Percentiles rank a stretch among this genome's conserved stretches.
phyloP scores from a whole-genome alignment of 2,329 filamentous ascomycete genomes.

The Leptographium radiaticola region DNA sequence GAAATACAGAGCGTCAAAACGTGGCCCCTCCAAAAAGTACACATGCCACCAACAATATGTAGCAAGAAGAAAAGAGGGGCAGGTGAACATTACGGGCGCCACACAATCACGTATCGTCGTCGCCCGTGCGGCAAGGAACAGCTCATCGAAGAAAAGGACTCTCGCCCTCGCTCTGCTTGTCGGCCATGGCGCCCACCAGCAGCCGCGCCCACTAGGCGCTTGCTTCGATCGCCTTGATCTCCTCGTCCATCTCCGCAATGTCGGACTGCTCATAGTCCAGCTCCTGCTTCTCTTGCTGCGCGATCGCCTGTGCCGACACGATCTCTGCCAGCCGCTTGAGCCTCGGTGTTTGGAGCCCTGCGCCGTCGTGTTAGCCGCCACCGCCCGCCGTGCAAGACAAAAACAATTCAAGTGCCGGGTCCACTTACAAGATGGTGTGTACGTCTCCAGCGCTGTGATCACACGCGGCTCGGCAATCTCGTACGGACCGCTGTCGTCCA shows the following conservation, averaged over 20 bases:
- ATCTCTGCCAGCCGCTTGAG: constrained; percentile 97
- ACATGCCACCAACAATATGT: neutral
- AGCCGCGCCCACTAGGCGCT: constrained; percentile 21
- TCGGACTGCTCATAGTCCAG: constrained; percentile 33
- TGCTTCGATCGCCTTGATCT: constrained; percentile 21
- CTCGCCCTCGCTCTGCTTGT: constrained; percentile 1
- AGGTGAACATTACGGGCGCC: neutral
- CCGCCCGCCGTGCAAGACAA: neutral
- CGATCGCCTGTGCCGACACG: constrained; percentile 89
- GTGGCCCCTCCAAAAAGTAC: neutral
- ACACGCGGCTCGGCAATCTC: constrained; percentile 94
- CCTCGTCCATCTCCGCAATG: constrained; percentile 38
- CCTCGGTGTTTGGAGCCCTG: constrained; percentile 90
- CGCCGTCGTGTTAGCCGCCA: neutral
- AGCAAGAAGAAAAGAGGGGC: neutral
- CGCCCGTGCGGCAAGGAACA: neutral
- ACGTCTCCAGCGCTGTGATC: constrained; percentile 93
- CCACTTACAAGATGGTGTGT: constrained; percentile 89
- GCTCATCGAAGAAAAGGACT: neutral
- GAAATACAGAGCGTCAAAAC: neutral
- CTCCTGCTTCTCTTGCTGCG: constrained; percentile 80
- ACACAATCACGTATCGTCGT: neutral
- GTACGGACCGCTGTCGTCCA: constrained; percentile 97
- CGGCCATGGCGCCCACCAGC: constrained; percentile 13
- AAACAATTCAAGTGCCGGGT: too few species aligned